Conservation (phyloP, 495 filamentous ascomycete species). For the Thermochaetoides thermophila region DNA sequence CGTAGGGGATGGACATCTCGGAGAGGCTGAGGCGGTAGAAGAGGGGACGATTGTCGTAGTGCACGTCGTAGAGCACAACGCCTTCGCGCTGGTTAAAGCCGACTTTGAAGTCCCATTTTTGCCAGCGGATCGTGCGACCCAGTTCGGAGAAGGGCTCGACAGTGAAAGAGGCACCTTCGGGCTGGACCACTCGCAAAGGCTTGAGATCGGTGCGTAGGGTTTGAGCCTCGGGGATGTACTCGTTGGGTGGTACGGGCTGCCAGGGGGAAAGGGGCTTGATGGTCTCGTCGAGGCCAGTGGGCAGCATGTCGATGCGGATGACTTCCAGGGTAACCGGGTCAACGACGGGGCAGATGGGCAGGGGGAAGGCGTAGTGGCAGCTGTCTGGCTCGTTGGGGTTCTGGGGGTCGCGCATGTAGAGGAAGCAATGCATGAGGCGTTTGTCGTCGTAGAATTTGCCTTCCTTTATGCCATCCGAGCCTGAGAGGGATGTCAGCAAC, state of each 20-base stretch:
- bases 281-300: slow-evolving; percentile 47
- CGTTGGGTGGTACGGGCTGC: slow-evolving; percentile 42
- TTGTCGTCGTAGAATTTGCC: slow-evolving; percentile 36
- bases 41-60: slow-evolving; percentile 50
- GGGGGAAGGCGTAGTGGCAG: slow-evolving; percentile 69
- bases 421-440: slow-evolving; percentile 49
- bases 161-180: slow-evolving; percentile 59
- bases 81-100: slow-evolving; percentile 65
- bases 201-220: slow-evolving; percentile 51
- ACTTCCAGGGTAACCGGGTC: slow-evolving; percentile 49
- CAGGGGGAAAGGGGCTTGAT: slow-evolving; percentile 39
- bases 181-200: slow-evolving; percentile 61
- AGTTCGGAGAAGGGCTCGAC: slow-evolving; percentile 31
- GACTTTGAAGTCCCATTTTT: slow-evolving; percentile 57
- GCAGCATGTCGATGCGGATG: slow-evolving; percentile 43
- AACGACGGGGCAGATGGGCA: slow-evolving; percentile 66
- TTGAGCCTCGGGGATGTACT: slow-evolving; percentile 63
- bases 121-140: slow-evolving; percentile 38
- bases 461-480: slow-evolving; percentile 47
- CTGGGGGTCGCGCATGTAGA: slow-evolving; percentile 47
- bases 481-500: slow-evolving; percentile 12
- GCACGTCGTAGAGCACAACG: slow-evolving; percentile 51
- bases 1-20: slow-evolving; percentile 73
- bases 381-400: slow-evolving; percentile 43
- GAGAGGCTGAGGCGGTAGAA: slow-evolving; percentile 55